Evolutionary conservation across 2,329 filamentous ascomycete species (phyloP).

Genomic region (Metarhizium humberi): DNA sequence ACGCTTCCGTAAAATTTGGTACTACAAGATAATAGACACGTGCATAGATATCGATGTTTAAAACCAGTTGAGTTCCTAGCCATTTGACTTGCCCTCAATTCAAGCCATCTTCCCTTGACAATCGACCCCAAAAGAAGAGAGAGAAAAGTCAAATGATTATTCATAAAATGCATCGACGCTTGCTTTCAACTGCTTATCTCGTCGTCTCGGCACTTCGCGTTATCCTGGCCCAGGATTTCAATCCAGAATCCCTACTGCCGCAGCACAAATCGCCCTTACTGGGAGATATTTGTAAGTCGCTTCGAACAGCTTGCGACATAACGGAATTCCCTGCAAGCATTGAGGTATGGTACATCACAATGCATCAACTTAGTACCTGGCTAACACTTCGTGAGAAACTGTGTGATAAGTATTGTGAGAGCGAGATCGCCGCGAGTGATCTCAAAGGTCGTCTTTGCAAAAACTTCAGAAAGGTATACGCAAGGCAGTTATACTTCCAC

Average conservation of each 20-base stretch:
- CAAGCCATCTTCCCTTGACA: background rate
- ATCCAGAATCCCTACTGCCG: background rate
- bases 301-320: slow-evolving; percentile 4
- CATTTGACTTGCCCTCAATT: background rate
- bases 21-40: background rate
- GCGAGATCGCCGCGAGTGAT: slow-evolving; percentile 1
- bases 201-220: background rate
- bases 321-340: slow-evolving; percentile 1
- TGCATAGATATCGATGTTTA: background rate
- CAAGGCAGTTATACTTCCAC: background rate
- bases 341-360: background rate
- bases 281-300: slow-evolving; percentile 5
- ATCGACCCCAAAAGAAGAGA: background rate
- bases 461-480: slow-evolving; percentile 5
- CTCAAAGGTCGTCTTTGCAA: slow-evolving; percentile 3
- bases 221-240: slow-evolving; percentile 1
- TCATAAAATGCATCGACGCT: background rate
- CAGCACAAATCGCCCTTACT: slow-evolving; percentile 2
- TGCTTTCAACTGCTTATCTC: background rate
- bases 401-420: slow-evolving; percentile 5
- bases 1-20: background rate
- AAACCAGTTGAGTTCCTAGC: background rate
- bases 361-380: background rate
- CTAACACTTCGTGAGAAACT: slow-evolving; percentile 2
- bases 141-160: background rate